Percentiles rank a stretch among this genome's conserved stretches.
Evolutionary conservation across 1,284 basidiomycete species (phyloP).

Genomic region (Sparassis latifolia): DNA sequence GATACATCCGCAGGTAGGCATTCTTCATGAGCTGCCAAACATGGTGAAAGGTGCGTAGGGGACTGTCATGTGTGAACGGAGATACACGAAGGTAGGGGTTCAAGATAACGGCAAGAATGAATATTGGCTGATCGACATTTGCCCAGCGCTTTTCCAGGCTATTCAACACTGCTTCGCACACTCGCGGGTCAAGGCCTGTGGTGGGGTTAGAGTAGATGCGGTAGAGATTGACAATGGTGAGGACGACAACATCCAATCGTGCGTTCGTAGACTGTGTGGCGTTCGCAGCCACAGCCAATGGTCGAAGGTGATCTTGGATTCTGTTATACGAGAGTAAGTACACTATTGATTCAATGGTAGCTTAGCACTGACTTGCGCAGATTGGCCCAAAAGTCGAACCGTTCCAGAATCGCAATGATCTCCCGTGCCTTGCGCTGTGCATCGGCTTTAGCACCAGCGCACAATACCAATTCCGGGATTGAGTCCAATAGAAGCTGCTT

Average conservation of each 20-base stretch:
- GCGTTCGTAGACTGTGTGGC: constrained; percentile 28
- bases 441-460: constrained; percentile 9
- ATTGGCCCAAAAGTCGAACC: constrained; percentile 18
- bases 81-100: constrained; percentile 28
- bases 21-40: constrained; percentile 7
- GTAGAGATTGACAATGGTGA: constrained; percentile 30
- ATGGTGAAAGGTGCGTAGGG: neutral
- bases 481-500: constrained; percentile 11
- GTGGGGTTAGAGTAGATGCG: constrained; percentile 4
- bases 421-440: constrained; percentile 19
- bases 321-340: constrained; percentile 9
- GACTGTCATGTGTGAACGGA: constrained; percentile 10
- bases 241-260: constrained; percentile 30
- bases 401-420: constrained; percentile 20
- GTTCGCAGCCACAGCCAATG: constrained; percentile 34
- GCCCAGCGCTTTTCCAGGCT: constrained; percentile 35
- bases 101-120: constrained; percentile 33
- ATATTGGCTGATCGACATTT: constrained; percentile 36
- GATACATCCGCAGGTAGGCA: neutral
- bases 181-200: constrained; percentile 11
- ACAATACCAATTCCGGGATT: neutral
- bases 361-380: constrained; percentile 6
- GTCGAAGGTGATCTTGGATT: constrained; percentile 27
- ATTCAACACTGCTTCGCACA: constrained; percentile 18
- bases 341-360: neutral